Percentiles rank a stretch among this genome's conserved stretches.
These are phyloP conservation scores for Mycena olivaceomarginata DNA, from an alignment of 768 basidiomycete species.

Conservation along the genomic window DNA sequence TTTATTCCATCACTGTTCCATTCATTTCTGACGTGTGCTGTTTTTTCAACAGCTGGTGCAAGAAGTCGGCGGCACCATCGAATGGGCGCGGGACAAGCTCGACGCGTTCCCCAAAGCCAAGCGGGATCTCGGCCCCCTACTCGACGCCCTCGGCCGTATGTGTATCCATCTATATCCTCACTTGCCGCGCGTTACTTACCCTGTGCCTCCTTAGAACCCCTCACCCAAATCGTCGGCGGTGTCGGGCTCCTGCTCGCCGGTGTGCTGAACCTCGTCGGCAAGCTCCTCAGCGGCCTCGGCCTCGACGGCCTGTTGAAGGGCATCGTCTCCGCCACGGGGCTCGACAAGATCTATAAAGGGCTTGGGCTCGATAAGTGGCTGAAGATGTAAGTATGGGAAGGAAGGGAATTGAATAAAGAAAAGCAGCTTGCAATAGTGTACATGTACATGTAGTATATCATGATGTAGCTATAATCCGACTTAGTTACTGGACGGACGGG, in stretches of 20 bases:
- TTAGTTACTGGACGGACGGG: too few relatives aligned
- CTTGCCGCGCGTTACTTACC: background rate
- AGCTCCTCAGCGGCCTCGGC: constrained; percentile 56
- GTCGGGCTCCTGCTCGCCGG: constrained; percentile 59
- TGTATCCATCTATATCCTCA: background rate
- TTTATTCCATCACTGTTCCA: background rate
- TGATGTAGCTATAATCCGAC: too few relatives aligned
- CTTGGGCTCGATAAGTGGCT: background rate
- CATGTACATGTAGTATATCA: too few relatives aligned
- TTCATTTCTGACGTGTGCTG: too few relatives aligned
- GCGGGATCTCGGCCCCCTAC: constrained; percentile 58
- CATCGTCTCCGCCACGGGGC: constrained; percentile 55
- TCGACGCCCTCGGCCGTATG: constrained; percentile 59
- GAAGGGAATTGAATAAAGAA: background rate
- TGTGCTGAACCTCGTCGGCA: constrained; percentile 59
- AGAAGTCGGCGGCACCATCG: constrained; percentile 61
- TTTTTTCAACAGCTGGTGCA: constrained; percentile 51
- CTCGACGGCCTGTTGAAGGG: constrained; percentile 57
- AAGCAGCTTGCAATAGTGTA: background rate
- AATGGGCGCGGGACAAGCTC: constrained; percentile 61
- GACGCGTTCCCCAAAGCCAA: constrained; percentile 61
- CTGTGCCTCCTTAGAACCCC: constrained; percentile 48
- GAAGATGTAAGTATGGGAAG: constrained; percentile 1
- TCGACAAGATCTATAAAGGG: constrained; percentile 52
- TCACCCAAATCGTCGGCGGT: constrained; percentile 62